Evolutionary conservation across 2,329 filamentous ascomycete genomes (phyloP), one percentile per base, ranked within the genome.

Genomic region (Trichoderma atroviride): DNA sequence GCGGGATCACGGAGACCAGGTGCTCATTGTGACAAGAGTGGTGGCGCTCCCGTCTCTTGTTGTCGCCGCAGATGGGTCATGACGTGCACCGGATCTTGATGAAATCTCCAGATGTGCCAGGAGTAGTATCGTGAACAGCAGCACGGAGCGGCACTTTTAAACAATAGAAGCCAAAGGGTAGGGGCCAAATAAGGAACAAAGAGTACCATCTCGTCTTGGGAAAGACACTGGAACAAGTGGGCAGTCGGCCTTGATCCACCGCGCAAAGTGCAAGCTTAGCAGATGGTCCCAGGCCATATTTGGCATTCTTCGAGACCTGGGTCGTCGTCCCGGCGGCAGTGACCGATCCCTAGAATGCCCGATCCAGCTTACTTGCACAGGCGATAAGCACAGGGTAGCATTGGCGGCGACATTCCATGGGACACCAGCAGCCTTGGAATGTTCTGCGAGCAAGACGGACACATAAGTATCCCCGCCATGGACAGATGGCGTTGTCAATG

Each of bases 1-100:
- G 74, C 73, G 72, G 76, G 74, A 76, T 75, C 74, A 72, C 70
- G 74, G 65, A 76, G 75, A 77, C 76, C 74, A 63, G 73, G 73
- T 72, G 57, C 27, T 37, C 62, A 69, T 68, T 62, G 47, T 24
- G 22, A 43, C 40, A n/a, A 43, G 40, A 43, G 40, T 9, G 19
- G 40, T 10, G 40, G 40, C 40, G 40, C 40, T 43, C 7, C 40
- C n/a, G 6, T 50, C 10, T 50, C n/a, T 13, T 22, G n/a, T 50
- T 75, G 60, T 68, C 58, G 35, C 24, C 29, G 29, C 57, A 14
- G n/a, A 50, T 22, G 47, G 47, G 61, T 35, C 58, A 52, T 68
- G 69, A 68, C 57, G 69, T 57, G 69, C 58, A 40, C 63, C 37
- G 53, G 53, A 66, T 57, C 53, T 66, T 66, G 63, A 31, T 50